phyloP scores from a whole-genome alignment of 805 yeast genomes.

The Saturnispora silvae region DNA sequence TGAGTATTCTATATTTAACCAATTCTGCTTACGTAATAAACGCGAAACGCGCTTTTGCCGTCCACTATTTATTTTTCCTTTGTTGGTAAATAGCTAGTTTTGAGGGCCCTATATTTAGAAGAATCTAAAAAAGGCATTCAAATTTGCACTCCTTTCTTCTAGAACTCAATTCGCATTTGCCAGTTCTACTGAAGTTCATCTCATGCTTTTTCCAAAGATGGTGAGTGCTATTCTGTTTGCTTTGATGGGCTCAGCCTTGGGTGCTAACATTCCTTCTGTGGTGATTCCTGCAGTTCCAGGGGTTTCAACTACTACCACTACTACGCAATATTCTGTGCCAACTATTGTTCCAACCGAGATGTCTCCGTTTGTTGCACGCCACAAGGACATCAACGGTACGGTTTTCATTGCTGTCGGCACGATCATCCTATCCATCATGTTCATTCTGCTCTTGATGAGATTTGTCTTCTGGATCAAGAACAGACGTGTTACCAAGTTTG shows the following conservation, averaged over 20 bases:
- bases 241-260: too few species aligned
- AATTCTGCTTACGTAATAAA: background rate
- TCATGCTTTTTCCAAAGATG: too few species aligned
- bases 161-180: too few species aligned
- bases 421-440: constrained; percentile 18
- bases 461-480: constrained; percentile 20
- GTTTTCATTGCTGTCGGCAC: constrained; percentile 36
- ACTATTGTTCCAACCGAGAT: constrained; percentile 12
- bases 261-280: too few species aligned
- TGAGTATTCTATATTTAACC: too few species aligned
- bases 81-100: too few species aligned
- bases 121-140: too few species aligned
- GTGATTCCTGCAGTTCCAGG: background rate
- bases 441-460: constrained; percentile 17
- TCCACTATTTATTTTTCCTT: too few species aligned
- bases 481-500: constrained; percentile 12
- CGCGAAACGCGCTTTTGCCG: background rate
- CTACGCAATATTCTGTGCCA: background rate
- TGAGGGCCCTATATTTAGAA: too few species aligned
- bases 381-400: constrained; percentile 26
- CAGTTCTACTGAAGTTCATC: too few species aligned
- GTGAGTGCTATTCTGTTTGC: background rate
- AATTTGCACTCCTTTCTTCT: too few species aligned
- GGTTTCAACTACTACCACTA: background rate
- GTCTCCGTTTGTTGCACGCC: constrained; percentile 26